Base-by-base conservation (phyloP, 805 yeast species). In the Barnettozyma wickerhamii region DNA sequence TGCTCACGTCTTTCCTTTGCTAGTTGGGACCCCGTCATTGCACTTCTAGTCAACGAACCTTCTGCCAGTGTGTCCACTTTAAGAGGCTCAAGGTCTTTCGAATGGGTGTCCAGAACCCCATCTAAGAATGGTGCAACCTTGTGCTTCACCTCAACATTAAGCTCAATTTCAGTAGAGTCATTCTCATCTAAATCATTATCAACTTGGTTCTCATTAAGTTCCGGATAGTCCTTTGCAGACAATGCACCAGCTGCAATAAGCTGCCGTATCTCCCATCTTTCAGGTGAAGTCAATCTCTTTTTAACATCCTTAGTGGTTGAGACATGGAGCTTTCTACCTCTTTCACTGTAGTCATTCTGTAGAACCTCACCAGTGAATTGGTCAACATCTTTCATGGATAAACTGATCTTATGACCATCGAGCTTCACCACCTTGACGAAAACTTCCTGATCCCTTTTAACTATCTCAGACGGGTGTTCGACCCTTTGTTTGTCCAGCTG, bases 241-340 rank as follows among this genome's bases (percentile, higher is more conserved):
- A 79, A 75, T 0, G 77, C 90, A 3, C 95, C 95, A 5, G 91
- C 76, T 0, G 91, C 81, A 19, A 84, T 84, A 33, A 90, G 64
- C 56, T 90, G 96, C 26, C 84, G 69, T 38, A 86, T 71, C 56
- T 91, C 97, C 95, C 96, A 90, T 41, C 88, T 63, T 60, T 90
- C 98, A 0, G 95, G 95, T 0, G 95, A 84, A 0, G 95, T 82
- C 27, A 82, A 59, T 38, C 85, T 69, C 45, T 70, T 63, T 46
- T 61, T 66, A 7, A 42, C 47, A 10, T 49, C 50, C 9, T 29
- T 31, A 7, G 35, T 27, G 24, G 49, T 49, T 3, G 42, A 37
- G 2, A 49, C 43, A 33, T 44, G 43, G 12, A 47, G 9, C 30
- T 52, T 32, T 35, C 51, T 37, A 12, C 55, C 47, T 38, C 47